Percentiles rank a stretch among this genome's conserved stretches.
phyloP scores from a whole-genome alignment of 148 eudicot species.

The Fallopia convolvulus region DNA sequence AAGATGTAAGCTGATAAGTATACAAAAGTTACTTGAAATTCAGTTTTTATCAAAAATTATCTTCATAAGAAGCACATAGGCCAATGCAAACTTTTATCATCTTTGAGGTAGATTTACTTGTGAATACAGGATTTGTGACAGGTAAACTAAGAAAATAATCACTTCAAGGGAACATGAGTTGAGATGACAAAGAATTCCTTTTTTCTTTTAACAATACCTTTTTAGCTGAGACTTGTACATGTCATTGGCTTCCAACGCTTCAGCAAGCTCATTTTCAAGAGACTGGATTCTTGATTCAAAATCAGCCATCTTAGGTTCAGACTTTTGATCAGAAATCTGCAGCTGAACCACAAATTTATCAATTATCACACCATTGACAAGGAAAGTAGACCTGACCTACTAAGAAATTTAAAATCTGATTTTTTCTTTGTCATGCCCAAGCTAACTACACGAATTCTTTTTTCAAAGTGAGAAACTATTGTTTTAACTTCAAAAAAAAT shows the following conservation, averaged over 20 bases:
- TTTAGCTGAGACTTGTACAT: conserved; percentile 53
- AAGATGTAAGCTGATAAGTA: neutral
- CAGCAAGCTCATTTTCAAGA: conserved; percentile 59
- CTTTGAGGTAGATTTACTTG: neutral
- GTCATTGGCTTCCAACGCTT: conserved; percentile 59
- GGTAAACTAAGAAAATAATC: neutral
- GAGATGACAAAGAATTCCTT: neutral
- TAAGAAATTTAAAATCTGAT: neutral
- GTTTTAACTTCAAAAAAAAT: neutral
- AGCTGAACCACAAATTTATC: neutral
- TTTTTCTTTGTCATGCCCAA: neutral
- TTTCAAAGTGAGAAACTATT: neutral
- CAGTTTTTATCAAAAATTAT: neutral
- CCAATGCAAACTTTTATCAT: neutral
- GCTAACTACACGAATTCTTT: neutral
- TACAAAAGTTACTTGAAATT: neutral
- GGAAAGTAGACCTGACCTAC: neutral
- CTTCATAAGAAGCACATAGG: neutral
- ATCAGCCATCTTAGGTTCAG: conserved; percentile 24
- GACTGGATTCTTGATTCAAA: conserved; percentile 32
- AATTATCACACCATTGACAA: too few relatives aligned
- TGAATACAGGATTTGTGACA: neutral
- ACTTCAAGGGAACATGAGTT: neutral
- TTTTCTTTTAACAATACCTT: conserved; percentile 31
- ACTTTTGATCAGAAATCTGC: conserved; percentile 9